Evolutionary conservation across 495 filamentous ascomycete species (phyloP), one percentile per base, ranked within the genome.

Genomic region (Pyronema domesticum): DNA sequence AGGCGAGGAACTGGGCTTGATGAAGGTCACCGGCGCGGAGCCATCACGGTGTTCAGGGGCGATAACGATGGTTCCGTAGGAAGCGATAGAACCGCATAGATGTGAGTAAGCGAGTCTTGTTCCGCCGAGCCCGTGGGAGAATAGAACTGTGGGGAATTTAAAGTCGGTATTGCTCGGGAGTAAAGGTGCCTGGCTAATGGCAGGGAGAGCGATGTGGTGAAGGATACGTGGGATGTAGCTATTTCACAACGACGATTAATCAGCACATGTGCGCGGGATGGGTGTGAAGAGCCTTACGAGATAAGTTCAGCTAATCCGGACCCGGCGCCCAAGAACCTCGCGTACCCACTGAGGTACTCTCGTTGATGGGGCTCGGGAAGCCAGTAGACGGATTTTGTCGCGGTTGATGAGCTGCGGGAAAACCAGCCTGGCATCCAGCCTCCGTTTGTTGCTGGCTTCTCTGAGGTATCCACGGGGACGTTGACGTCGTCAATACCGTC

Each of bases 91-190:
- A 6, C 81, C 80, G 17, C 72, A 74, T 8, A 88, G 57, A 60
- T 86, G 75, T 37, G 80, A 85, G 68, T 89, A 89, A 18, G 84
- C 72, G 48, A 86, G 85, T 35, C 81, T 70, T 40, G 74, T 78
- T 14, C 85, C 85, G 3, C 81, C 85, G 2, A 89, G 71, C 3
- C 85, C 85, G 62, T 89, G 85, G 8, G 83, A 86, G 68, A 89
- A 88, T 35, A 89, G 71, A 69, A 83, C 76, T 0, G 84, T 82
- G 1, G 85, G 85, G 79, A 84, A 86, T 70, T 76, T 68, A 17
- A 65, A 59, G 48, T 68, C 60, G 1, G 47, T 19, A 4, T 51
- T 57, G 13, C 54, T 53, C 2, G 68, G 58, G 14, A 68, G 51
- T 13, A 65, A 17, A 11, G 61, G 49, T 13, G 57, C 45, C 63